Base-by-base conservation (phyloP, 2,329 filamentous ascomycete species). In the Epichloe bromicola region DNA sequence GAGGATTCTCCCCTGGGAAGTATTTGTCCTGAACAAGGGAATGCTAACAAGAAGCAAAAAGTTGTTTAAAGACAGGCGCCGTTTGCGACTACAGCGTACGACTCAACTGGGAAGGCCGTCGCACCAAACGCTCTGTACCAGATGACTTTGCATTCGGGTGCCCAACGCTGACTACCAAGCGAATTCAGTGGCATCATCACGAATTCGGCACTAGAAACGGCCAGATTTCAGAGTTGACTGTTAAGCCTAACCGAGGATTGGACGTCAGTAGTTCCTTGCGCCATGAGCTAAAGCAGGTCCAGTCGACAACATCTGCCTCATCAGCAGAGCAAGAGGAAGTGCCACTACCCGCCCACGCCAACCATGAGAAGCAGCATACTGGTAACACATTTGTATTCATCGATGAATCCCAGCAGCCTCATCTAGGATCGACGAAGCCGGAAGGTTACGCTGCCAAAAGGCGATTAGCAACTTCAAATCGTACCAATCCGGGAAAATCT, bases 1-100 rank as follows among this genome's bases (percentile, higher is more conserved):
- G 10, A 30, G 30, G 30, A 30, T 30, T 30, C 30, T 30, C 30
- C 26, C 30, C 30, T 30, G 30, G 30, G 3, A 30, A 30, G 30
- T 30, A 11, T 30, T 11, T 30, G 3, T 30, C 30, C 19, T 2
- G 26, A 33, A 2, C 5, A 5, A 45, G 11, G 17, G 36, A 20
- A 30, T 40, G 46, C 46, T 48, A 14, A 48, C 26, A 40, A 43
- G 34, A 40, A 43, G 33, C 34, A 37, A 36, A 52, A 52, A 74
- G 72, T 61, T 91, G 87, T 65, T 74, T 81, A 59, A 80, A 80
- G 54, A 80, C 83, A 56, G 81, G 82, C 54, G 85, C 88, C 62
- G 70, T 71, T 45, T 93, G 87, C 69, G 86, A 93, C 66, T 91
- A 90, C 64, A 86, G 80, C 59, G 86, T 91, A 58, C 78, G 85